Evolutionary conservation across 352 stramenopile species (phyloP).

Genomic region (Phytophthora pini): DNA sequence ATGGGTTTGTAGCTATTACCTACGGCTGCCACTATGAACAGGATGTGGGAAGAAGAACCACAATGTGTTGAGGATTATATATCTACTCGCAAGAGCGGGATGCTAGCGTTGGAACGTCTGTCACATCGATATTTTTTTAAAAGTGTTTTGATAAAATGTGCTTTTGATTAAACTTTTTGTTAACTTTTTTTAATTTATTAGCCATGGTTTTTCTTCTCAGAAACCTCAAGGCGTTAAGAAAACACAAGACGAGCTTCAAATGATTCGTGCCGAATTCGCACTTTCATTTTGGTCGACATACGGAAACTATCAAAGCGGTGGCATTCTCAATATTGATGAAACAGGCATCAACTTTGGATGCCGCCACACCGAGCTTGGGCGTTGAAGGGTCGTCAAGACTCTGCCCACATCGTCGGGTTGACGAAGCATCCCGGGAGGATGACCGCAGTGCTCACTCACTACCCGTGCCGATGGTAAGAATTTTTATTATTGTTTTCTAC

Average conservation of each 20-base stretch:
- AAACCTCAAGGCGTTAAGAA: constrained; percentile 1
- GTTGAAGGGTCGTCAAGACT: background rate
- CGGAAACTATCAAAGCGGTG: background rate
- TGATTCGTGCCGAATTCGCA: constrained; percentile 3
- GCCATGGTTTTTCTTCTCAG: background rate
- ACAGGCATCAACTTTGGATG: constrained; percentile 14
- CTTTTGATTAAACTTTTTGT: constrained; percentile 1
- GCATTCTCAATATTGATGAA: constrained; percentile 12
- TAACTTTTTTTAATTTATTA: background rate
- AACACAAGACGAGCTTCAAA: background rate
- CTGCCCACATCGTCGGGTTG: background rate
- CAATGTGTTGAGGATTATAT: background rate
- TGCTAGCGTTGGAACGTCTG: background rate
- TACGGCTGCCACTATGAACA: background rate
- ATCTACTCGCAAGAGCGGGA: background rate
- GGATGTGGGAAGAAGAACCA: background rate
- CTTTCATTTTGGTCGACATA: constrained; percentile 1
- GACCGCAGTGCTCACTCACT: background rate
- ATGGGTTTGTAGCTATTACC: background rate
- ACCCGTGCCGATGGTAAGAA: constrained; percentile 3
- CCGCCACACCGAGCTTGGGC: background rate
- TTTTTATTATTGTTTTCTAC: constrained; percentile 1
- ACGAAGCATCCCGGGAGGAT: constrained; percentile 1
- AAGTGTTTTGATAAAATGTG: background rate
- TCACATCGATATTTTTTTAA: background rate